These are phyloP conservation scores for Podospora fimiseda DNA, from an alignment of 495 filamentous ascomycete species.

Conservation along the genomic window DNA sequence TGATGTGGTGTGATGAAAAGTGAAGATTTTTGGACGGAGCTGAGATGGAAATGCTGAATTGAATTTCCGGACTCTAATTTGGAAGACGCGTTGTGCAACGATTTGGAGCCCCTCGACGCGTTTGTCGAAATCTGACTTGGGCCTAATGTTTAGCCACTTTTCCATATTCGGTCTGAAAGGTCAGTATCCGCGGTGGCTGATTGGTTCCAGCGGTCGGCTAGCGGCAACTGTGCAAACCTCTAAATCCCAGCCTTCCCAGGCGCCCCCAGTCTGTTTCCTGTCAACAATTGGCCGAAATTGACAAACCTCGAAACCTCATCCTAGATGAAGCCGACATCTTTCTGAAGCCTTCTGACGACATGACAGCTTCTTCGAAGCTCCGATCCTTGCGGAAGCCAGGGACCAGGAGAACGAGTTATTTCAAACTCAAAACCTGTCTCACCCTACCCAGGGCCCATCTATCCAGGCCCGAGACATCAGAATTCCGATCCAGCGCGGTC, in stretches of 20 bases:
- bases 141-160: neutral
- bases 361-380: neutral
- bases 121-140: neutral
- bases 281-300: neutral
- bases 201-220: neutral
- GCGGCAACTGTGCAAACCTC: neutral
- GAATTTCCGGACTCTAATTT: no score
- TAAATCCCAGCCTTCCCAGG: neutral
- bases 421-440: neutral
- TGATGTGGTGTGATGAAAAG: neutral
- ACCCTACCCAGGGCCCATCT: neutral
- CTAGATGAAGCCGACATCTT: neutral
- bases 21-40: no score
- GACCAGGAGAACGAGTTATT: neutral
- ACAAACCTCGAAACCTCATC: neutral
- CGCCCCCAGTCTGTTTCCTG: neutral
- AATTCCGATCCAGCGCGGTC: neutral
- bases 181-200: neutral
- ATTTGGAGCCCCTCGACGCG: neutral
- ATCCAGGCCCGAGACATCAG: neutral
- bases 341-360: neutral
- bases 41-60: no score
- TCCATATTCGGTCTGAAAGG: neutral
- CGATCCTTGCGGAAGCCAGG: neutral
- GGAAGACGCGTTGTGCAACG: slow-evolving; percentile 3